Evolutionary conservation across 2,329 filamentous ascomycete genomes (phyloP).

Genomic region (Arthrobotrys sinensis): DNA sequence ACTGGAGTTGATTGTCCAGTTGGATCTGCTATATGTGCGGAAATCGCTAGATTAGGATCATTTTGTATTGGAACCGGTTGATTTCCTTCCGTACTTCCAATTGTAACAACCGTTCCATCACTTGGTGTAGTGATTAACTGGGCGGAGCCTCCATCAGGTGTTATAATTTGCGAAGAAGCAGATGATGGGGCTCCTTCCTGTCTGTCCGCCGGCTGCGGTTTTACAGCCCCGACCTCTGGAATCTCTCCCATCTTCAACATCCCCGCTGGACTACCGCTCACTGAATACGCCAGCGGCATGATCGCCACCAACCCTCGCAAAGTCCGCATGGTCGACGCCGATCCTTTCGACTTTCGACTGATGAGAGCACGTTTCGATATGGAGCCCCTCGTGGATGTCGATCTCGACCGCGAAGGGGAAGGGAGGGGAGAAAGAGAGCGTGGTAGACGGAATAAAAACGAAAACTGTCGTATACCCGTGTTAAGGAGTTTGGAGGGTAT

Average conservation of each 20-base stretch:
- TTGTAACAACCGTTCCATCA: not conserved
- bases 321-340: constrained; percentile 26
- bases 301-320: constrained; percentile 26
- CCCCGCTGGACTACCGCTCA: constrained; percentile 13
- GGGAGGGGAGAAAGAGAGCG: constrained; percentile 6
- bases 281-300: constrained; percentile 31
- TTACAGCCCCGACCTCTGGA: not conserved
- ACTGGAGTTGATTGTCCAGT: constrained; percentile 6
- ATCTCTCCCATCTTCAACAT: constrained; percentile 12
- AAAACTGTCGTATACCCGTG: not conserved
- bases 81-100: not conserved
- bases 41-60: not conserved
- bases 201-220: not conserved
- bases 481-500: constrained; percentile 37
- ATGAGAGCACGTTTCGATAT: constrained; percentile 14
- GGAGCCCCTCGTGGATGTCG: constrained; percentile 25
- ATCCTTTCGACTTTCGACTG: constrained; percentile 7
- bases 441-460: constrained; percentile 18
- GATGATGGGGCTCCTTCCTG: not conserved
- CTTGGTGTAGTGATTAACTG: not conserved
- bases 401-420: constrained; percentile 1
- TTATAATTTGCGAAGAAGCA: not conserved
- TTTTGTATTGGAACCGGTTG: not conserved
- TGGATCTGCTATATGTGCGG: not conserved
- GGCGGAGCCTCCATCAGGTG: not conserved